A percentile compares a stretch with the other conserved stretches of the same genome.
These are phyloP conservation scores for Saccharomycopsis amapae DNA, from an alignment of 805 yeast species.

Conservation along the genomic window DNA sequence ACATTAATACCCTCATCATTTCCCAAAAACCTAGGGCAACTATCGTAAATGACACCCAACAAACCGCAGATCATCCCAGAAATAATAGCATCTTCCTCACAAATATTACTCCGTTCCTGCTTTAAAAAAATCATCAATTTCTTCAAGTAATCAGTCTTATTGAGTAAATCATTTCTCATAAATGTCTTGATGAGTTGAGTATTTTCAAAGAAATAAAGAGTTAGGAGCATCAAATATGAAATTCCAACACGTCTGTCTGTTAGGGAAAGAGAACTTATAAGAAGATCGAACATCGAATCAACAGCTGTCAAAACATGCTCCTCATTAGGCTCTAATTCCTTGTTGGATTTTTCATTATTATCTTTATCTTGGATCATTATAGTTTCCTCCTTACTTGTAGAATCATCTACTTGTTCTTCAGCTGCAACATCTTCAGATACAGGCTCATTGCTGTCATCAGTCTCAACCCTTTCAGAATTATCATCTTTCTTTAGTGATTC, in stretches of 20 bases:
- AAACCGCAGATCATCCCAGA: slow-evolving; percentile 69
- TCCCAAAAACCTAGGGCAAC: slow-evolving; percentile 43
- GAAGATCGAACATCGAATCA: slow-evolving; percentile 70
- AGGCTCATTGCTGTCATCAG: not conserved
- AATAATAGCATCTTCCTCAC: slow-evolving; percentile 46
- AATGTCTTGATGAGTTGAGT: slow-evolving; percentile 68
- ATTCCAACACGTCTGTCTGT: slow-evolving; percentile 67
- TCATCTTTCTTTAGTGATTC: not conserved
- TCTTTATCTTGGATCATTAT: not conserved
- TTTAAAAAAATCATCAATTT: slow-evolving; percentile 15
- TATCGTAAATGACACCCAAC: slow-evolving; percentile 76
- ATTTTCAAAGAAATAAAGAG: slow-evolving; percentile 75
- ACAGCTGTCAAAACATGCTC: slow-evolving; percentile 36
- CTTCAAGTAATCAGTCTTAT: slow-evolving; percentile 57
- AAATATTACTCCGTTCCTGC: slow-evolving; percentile 31
- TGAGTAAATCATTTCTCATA: slow-evolving; percentile 55
- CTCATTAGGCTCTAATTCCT: not conserved
- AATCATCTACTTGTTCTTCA: not conserved
- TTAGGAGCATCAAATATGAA: slow-evolving; percentile 69
- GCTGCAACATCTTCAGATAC: not conserved
- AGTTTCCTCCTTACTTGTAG: not conserved
- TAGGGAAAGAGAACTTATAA: slow-evolving; percentile 54
- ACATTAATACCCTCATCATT: slow-evolving; percentile 37
- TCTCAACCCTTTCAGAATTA: not conserved
- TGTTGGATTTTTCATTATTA: not conserved